Evolutionary conservation across 805 yeast genomes (phyloP).

Genomic region (Candida incommunis): DNA sequence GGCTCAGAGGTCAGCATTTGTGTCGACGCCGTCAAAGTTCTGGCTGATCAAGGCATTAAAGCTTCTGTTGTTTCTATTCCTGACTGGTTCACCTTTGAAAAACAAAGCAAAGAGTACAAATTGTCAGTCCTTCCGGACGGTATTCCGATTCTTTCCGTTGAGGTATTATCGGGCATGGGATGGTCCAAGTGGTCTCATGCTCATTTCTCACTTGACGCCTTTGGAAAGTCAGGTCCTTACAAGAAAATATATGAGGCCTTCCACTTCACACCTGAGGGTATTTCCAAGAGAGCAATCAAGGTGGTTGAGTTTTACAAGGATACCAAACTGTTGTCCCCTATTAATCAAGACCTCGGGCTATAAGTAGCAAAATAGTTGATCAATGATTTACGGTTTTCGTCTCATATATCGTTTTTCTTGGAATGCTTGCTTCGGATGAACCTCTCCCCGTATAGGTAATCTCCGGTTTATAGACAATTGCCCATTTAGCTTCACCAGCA

Average conservation of each 20-base stretch:
- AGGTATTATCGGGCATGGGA: conserved; percentile 81
- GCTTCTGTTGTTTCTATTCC: conserved; percentile 86
- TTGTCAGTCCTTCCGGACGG: conserved; percentile 88
- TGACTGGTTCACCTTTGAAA: conserved; percentile 80
- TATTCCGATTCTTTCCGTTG: conserved; percentile 83
- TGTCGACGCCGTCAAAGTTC: conserved; percentile 67
- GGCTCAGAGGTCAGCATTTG: conserved; percentile 89
- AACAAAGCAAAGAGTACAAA: conserved; percentile 67
- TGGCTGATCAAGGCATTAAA: conserved; percentile 49
- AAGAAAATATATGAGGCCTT: conserved; percentile 67
- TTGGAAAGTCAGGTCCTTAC: conserved; percentile 94
- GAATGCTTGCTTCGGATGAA: too few species aligned
- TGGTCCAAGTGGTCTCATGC: conserved; percentile 95
- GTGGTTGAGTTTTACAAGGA: conserved; percentile 77
- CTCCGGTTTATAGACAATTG: too few species aligned
- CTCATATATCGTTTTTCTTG: too few species aligned
- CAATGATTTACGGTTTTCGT: too few species aligned
- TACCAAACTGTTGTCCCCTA: conserved; percentile 54
- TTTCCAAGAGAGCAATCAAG: conserved; percentile 73
- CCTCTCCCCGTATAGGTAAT: too few species aligned
- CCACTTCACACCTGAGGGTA: conserved; percentile 86
- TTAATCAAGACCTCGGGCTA: conserved; percentile 36
- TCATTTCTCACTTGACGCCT: conserved; percentile 88
- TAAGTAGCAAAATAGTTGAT: too few species aligned
- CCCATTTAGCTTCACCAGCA: too few species aligned